phyloP scores from a whole-genome alignment of 139 green algal species.

The Eudorina sp. region DNA sequence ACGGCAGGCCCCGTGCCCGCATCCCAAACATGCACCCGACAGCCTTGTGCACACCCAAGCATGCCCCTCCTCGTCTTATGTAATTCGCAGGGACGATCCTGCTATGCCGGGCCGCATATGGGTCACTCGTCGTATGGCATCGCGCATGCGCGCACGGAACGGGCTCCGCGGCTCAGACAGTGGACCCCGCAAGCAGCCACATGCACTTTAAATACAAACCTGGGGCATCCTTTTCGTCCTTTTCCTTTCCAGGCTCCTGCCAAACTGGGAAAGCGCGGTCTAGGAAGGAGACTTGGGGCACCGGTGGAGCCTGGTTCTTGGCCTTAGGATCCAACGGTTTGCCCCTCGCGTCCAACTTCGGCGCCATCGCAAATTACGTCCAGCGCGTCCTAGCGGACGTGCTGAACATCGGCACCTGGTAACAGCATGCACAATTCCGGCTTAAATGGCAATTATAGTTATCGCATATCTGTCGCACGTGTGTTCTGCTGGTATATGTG shows the following conservation, averaged over 20 bases:
- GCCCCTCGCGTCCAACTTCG: background rate
- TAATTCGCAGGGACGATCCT: too few relatives aligned
- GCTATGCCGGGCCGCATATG: too few relatives aligned
- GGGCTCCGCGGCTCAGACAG: background rate
- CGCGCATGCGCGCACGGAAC: too few relatives aligned
- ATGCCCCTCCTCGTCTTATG: too few relatives aligned
- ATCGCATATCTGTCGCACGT: too few relatives aligned
- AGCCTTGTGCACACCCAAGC: too few relatives aligned
- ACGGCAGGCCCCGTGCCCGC: too few relatives aligned
- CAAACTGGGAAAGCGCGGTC: constrained; percentile 59
- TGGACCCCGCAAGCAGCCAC: background rate
- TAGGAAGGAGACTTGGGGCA: constrained; percentile 16
- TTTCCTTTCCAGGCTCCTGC: constrained; percentile 29
- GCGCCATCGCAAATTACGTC: constrained; percentile 24
- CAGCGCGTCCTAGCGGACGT: background rate
- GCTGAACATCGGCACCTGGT: constrained; percentile 10
- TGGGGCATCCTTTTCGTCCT: constrained; percentile 27
- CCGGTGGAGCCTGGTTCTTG: background rate
- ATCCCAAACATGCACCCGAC: too few relatives aligned
- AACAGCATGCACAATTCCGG: too few relatives aligned
- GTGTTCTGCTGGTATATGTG: too few relatives aligned
- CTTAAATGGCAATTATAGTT: too few relatives aligned
- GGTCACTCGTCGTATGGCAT: too few relatives aligned
- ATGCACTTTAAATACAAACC: background rate
- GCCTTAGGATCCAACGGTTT: background rate